Evolutionary conservation across 1,139 yeast genomes (phyloP), one percentile per base, ranked within the genome.

Genomic region (Taphrina populina): DNA sequence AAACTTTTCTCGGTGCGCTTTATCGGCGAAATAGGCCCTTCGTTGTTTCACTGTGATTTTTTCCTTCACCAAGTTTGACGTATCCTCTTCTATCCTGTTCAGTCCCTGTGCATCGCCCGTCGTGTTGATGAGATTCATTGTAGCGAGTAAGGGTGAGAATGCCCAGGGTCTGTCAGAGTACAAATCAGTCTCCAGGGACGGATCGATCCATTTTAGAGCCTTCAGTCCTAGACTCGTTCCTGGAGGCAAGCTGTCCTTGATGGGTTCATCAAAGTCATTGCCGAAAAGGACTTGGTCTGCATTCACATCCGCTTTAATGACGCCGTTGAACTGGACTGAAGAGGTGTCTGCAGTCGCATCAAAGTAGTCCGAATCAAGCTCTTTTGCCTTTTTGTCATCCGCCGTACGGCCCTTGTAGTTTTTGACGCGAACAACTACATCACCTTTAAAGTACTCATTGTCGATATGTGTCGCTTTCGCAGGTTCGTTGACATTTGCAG

Each of bases 221-320:
- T 66, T 64, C 56, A 71, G 75, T 63, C 84, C 87, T 66, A 67
- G 72, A 64, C 74, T 76, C 67, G 70, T 79, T 63, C 76, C 86
- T 73, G 70, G 81, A 2, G 92, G 92, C 10, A 84, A 75, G 58
- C 75, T 73, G 58, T 82, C 82, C 39, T 75, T 71, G 40, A 84
- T 78, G 0, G 88, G 83, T 29, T 73, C 69, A 20, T 75, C 79
- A 66, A 82, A 82, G 65, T 84, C 90, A 64, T 84, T 84, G 1
- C 90, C 90, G 23, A 30, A 53, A 37, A 57, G 44, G n/a, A 57
- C 24, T 15, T 57, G 58, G 20, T 57, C 56, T 6, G 53, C 58
- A 13, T 51, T 47, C 32, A 47, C 21, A 21, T 40, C 51, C 4
- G 45, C 39, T 30, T 52, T 40, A 47, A 57, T 43, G 11, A 27